phyloP scores from a whole-genome alignment of 371 early-diverging fungal species.

The Encephalitozoon cuniculi region DNA sequence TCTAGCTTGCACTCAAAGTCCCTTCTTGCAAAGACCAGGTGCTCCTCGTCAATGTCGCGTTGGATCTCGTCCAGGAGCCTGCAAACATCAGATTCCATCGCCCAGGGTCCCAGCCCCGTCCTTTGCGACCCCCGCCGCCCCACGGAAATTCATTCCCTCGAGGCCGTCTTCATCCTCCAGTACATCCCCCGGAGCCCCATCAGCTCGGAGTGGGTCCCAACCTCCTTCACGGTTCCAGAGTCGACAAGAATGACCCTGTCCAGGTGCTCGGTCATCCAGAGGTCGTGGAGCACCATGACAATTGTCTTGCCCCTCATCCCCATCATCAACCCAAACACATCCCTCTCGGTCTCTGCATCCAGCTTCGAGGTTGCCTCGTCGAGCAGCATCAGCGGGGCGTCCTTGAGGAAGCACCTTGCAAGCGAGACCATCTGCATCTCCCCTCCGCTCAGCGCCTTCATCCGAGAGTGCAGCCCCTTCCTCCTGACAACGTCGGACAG shows the following conservation, averaged over 20 bases:
- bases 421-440: constrained; percentile 66
- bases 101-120: not conserved
- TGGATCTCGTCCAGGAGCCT: constrained; percentile 38
- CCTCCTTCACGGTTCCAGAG: not conserved
- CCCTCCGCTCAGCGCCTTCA: constrained; percentile 54
- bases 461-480: constrained; percentile 16
- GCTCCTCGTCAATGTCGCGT: constrained; percentile 29
- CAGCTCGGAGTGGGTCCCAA: not conserved
- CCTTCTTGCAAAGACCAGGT: constrained; percentile 17
- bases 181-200: not conserved
- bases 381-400: constrained; percentile 67
- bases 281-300: constrained; percentile 49
- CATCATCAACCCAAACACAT: constrained; percentile 17
- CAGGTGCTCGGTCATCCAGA: constrained; percentile 29
- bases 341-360: constrained; percentile 64
- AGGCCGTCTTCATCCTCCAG: not conserved
- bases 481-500: constrained; percentile 36
- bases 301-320: constrained; percentile 22
- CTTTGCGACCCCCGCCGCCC: not conserved
- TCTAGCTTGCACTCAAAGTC: constrained; percentile 43
- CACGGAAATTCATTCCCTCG: not conserved
- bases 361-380: constrained; percentile 80
- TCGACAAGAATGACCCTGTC: constrained; percentile 35
- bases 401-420: constrained; percentile 70
- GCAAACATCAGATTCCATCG: not conserved